Conservation (phyloP, 257 asterid species). For the Primulina tabacum region DNA sequence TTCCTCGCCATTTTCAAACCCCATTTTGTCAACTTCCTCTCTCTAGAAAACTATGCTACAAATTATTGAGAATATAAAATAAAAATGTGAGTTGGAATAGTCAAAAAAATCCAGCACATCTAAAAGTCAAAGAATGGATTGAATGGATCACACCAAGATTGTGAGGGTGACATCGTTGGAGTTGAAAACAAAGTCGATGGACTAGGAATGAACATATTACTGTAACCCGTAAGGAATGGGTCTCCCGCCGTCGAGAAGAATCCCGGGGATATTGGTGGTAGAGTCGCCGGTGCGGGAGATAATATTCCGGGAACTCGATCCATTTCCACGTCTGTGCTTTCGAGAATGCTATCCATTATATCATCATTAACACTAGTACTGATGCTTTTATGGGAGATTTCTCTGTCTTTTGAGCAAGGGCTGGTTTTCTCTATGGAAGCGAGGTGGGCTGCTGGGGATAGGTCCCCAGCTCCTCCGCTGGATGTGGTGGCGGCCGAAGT, state of each 20-base stretch:
- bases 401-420: conserved; percentile 40
- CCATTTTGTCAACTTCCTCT: conserved; percentile 17
- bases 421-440: conserved; percentile 71
- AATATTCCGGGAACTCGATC: conserved; percentile 69
- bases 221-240: conserved; percentile 43
- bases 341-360: conserved; percentile 39
- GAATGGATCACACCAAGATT: conserved; percentile 48
- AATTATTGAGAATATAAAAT: conserved; percentile 9
- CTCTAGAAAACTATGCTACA: conserved; percentile 29
- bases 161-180: conserved; percentile 73
- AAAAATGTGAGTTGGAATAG: not conserved
- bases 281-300: conserved; percentile 76
- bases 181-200: conserved; percentile 68
- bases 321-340: conserved; percentile 40
- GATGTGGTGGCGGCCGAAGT: conserved; percentile 26
- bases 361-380: not conserved
- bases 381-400: not conserved
- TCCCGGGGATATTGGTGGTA: conserved; percentile 68
- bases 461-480: conserved; percentile 32
- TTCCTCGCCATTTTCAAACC: not conserved
- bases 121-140: conserved; percentile 77
- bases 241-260: conserved; percentile 72
- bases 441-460: conserved; percentile 87
- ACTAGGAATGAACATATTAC: conserved; percentile 58
- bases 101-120: conserved; percentile 8